phyloP scores from a whole-genome alignment of 2,329 filamentous ascomycete species.

The Alternaria incomplexa region DNA sequence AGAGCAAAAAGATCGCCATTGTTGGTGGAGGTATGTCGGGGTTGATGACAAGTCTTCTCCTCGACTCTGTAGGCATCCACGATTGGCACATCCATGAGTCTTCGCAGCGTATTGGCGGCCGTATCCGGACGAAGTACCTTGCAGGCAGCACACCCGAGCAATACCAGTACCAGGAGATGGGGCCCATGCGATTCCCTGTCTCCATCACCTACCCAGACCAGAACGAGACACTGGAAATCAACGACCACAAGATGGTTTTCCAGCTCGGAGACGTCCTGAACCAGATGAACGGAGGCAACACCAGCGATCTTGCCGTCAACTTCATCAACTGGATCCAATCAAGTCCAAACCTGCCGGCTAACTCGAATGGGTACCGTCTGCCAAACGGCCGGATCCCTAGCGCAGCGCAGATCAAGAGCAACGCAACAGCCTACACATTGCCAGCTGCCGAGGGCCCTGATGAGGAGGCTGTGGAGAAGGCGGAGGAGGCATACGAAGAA shows the following conservation, averaged over 20 bases:
- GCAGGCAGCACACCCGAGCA: conserved; percentile 63
- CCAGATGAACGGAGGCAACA: conserved; percentile 60
- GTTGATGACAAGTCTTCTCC: conserved; percentile 60
- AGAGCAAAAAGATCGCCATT: conserved; percentile 66
- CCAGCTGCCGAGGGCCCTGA: conserved; percentile 23
- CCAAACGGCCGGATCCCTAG: conserved; percentile 45
- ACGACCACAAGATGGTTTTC: conserved; percentile 70
- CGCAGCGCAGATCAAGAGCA: conserved; percentile 35
- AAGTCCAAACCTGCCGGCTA: conserved; percentile 60
- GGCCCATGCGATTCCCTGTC: conserved; percentile 69
- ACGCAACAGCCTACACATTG: conserved; percentile 27
- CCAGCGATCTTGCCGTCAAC: conserved; percentile 57
- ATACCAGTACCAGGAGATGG: conserved; percentile 73
- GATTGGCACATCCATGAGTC: conserved; percentile 69
- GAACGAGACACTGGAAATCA: conserved; percentile 65
- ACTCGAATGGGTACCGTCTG: conserved; percentile 42
- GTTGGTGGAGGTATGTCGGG: conserved; percentile 71
- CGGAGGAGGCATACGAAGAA: conserved; percentile 24
- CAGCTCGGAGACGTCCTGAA: conserved; percentile 68
- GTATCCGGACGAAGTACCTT: conserved; percentile 69
- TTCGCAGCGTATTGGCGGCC: conserved; percentile 65
- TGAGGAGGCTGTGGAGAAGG: conserved; percentile 24
- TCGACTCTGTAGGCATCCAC: conserved; percentile 62
- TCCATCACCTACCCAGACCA: conserved; percentile 55
- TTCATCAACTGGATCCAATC: conserved; percentile 69